Percentiles rank a stretch among this genome's conserved stretches.
phyloP scores from a whole-genome alignment of 2,329 filamentous ascomycete species.

The Diaporthe longicolla region DNA sequence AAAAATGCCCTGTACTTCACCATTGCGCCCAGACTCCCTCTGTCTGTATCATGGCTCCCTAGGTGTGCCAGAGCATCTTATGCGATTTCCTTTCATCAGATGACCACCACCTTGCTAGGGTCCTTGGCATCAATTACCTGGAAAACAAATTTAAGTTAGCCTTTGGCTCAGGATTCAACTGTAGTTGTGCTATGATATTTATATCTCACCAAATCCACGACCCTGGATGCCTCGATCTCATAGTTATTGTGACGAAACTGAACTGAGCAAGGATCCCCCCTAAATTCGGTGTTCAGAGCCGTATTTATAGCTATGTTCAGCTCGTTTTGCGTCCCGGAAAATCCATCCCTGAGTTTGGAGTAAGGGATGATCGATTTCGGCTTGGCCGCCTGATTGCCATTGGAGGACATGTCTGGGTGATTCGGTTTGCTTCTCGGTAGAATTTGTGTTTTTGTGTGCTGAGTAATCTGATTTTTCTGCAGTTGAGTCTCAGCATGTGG shows the following conservation, averaged over 20 bases:
- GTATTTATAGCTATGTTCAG: not conserved
- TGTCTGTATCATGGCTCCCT: too few relatives aligned
- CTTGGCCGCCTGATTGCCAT: not conserved
- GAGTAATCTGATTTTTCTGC: too few relatives aligned
- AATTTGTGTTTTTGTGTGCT: not conserved
- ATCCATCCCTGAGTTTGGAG: too few relatives aligned
- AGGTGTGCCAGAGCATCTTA: not conserved
- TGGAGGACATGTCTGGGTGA: not conserved
- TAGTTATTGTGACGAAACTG: not conserved
- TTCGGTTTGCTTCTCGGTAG: not conserved
- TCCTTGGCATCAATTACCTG: not conserved
- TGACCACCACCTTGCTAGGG: not conserved
- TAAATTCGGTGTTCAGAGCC: not conserved
- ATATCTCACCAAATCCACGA: not conserved
- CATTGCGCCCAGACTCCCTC: not conserved
- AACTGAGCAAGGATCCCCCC: too few relatives aligned
- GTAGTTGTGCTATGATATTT: not conserved
- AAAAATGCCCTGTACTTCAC: not conserved
- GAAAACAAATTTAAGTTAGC: not conserved
- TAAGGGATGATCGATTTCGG: not conserved
- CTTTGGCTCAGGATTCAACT: not conserved
- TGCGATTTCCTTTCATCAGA: not conserved
- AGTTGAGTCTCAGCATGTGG: not conserved
- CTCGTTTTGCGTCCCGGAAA: too few relatives aligned
- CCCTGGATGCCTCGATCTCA: not conserved